A percentile compares a stretch with the other conserved stretches of the same genome.
These are phyloP conservation scores for Sphaerulina vaccinii DNA, from an alignment of 2,329 filamentous ascomycete genomes.

Conservation along the genomic window DNA sequence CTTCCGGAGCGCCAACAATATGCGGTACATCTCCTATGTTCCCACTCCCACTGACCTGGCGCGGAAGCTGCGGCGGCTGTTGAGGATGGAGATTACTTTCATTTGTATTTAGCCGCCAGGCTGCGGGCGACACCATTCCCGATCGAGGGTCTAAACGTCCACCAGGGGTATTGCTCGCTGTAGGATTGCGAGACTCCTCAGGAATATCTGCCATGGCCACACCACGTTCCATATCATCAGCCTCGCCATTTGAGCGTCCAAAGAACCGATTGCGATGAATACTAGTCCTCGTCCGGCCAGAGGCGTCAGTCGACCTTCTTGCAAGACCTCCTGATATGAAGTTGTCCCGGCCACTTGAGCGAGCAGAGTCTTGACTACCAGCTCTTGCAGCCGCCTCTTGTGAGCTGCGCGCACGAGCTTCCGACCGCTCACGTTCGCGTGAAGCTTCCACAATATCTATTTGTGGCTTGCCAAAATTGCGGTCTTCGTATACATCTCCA, in stretches of 20 bases:
- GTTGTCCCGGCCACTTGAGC: constrained; percentile 29
- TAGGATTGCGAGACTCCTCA: constrained; percentile 28
- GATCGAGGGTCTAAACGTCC: constrained; percentile 34
- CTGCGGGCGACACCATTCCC: constrained; percentile 34
- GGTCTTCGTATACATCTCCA: constrained; percentile 65
- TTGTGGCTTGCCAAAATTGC: constrained; percentile 44
- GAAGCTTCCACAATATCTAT: constrained; percentile 40
- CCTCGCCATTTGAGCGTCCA: constrained; percentile 42
- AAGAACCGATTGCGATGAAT: constrained; percentile 63
- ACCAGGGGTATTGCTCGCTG: constrained; percentile 7
- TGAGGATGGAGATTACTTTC: constrained; percentile 31
- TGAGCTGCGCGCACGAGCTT: constrained; percentile 24
- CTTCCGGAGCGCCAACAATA: constrained; percentile 17
- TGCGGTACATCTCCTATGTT: constrained; percentile 21
- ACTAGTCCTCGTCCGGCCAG: constrained; percentile 33
- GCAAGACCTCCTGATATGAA: constrained; percentile 30
- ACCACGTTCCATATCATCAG: constrained; percentile 37
- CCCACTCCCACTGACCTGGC: constrained; percentile 21
- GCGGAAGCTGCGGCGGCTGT: constrained; percentile 21
- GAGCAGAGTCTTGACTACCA: constrained; percentile 31
- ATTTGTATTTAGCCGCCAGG: constrained; percentile 33
- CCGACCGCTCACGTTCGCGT: constrained; percentile 23
- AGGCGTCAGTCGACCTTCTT: constrained; percentile 32
- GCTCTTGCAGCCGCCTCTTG: constrained; percentile 18
- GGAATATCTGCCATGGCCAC: constrained; percentile 38